These are phyloP conservation scores for Acer saccharum DNA, from an alignment of 345 rosid species.

Conservation along the genomic window DNA sequence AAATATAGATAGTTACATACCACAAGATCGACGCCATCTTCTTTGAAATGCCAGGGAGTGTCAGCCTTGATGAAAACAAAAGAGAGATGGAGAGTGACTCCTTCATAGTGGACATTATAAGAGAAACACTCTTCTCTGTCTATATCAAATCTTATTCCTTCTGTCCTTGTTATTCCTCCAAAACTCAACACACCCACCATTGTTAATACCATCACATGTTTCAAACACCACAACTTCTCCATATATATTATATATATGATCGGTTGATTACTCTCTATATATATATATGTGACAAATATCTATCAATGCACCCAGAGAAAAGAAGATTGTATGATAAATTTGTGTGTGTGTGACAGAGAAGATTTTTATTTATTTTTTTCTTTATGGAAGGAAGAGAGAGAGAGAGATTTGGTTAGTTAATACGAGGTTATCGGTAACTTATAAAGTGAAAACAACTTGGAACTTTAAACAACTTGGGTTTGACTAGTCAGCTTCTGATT, in stretches of 20 bases:
- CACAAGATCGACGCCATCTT: conserved; percentile 67
- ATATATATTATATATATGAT: not conserved
- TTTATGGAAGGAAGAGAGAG: not conserved
- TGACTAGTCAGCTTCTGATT: too few species aligned
- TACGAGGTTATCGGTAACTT: not conserved
- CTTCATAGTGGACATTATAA: conserved; percentile 61
- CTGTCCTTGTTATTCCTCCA: conserved; percentile 31
- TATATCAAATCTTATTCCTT: conserved; percentile 59
- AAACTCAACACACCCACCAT: conserved; percentile 24
- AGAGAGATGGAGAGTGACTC: conserved; percentile 66
- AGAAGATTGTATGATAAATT: too few species aligned
- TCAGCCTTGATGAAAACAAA: conserved; percentile 66
- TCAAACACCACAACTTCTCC: conserved; percentile 26
- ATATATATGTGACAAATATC: too few species aligned
- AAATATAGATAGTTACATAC: conserved; percentile 20
- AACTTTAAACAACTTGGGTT: not conserved
- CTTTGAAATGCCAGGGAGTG: conserved; percentile 54
- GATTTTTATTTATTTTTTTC: too few species aligned
- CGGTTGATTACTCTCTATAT: too few species aligned
- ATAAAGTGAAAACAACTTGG: too few species aligned
- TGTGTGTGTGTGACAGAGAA: too few species aligned
- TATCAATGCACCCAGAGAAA: too few species aligned
- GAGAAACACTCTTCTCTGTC: conserved; percentile 71
- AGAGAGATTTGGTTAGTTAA: not conserved
- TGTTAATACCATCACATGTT: conserved; percentile 18